These are phyloP conservation scores for Talaromyces sp. DNA, from an alignment of 2,329 filamentous ascomycete species.

Conservation along the genomic window DNA sequence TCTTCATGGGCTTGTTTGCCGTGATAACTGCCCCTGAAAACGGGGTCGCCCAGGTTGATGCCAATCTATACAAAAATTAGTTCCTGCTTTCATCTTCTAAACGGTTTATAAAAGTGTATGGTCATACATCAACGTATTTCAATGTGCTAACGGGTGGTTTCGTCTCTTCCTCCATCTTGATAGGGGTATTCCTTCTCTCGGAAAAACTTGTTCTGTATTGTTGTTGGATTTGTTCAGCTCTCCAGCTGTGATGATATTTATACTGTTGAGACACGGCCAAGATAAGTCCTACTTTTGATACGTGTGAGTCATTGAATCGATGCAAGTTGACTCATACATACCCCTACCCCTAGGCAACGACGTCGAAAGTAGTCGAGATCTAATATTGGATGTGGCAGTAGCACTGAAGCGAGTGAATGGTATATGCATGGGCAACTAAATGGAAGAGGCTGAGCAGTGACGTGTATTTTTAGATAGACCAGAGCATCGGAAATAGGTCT, in stretches of 20 bases:
- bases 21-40: slow-evolving; percentile 82
- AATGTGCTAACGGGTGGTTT: slow-evolving; percentile 28
- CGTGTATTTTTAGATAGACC: neutral
- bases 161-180: slow-evolving; percentile 26
- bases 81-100: neutral
- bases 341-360: slow-evolving; percentile 9
- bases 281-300: neutral
- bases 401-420: neutral
- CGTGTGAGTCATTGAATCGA: neutral
- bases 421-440: slow-evolving; percentile 6
- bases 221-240: neutral
- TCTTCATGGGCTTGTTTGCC: slow-evolving; percentile 62
- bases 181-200: neutral
- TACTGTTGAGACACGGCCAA: neutral
- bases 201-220: neutral
- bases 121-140: slow-evolving; percentile 48
- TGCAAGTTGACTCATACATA: slow-evolving; percentile 13
- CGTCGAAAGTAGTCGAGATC: slow-evolving; percentile 14
- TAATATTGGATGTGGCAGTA: neutral
- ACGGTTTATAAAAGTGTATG: neutral
- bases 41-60: slow-evolving; percentile 92
- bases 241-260: neutral
- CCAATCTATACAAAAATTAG: slow-evolving; percentile 60
- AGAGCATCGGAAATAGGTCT: slow-evolving; percentile 12
- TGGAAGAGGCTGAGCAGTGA: neutral